Evolutionary conservation across 108 stramenopile species (phyloP), one percentile per base, ranked within the genome.

Genomic region (Thalassiosira profunda): DNA sequence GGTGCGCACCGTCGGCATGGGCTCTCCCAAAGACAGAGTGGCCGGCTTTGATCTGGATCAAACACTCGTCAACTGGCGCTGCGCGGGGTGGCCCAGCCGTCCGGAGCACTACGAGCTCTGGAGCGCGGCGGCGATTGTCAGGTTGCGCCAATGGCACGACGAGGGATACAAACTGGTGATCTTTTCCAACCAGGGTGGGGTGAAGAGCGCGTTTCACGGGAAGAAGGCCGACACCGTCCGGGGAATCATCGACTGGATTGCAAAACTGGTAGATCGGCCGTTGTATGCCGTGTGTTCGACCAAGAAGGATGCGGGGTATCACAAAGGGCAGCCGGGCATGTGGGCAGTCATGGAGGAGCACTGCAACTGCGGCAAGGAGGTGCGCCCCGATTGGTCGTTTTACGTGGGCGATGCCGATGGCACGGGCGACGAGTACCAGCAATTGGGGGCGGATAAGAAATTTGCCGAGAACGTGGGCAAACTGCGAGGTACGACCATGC

Each of bases 41-140:
- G 90, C 90, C n/a, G 90, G 86, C 17, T 83, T 94, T 41, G 93
- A 94, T 70, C 49, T 94, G 45, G 93, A 94, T 63, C 85, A 84
- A 30, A 94, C 93, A 6, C 63, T 94, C 20, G 52, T 89, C 2
- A 38, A 75, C 6, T 94, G 89, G 89, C 54, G 58, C n/a, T 70
- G 58, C 18, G 31, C 80, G 0, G 69, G 69, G 26, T 91, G 79
- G 80, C 90, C 93, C 2, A 74, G 17, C 36, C 54, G 53, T 21
- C 58, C 74, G 25, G 77, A 78, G 15, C 86, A 94, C 41, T 94
- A 88, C 44, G 86, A 92, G 62, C 54, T 94, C 1, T 92, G 89
- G 87, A 83, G 68, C 45, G 40, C 74, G 5, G 21, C 36, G 12
- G 86, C 90, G 21, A 70, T 86, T 34, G 15, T 57, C 0, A 85